phyloP scores from a whole-genome alignment of 305 asterid species.

The Solanum hybrid region DNA sequence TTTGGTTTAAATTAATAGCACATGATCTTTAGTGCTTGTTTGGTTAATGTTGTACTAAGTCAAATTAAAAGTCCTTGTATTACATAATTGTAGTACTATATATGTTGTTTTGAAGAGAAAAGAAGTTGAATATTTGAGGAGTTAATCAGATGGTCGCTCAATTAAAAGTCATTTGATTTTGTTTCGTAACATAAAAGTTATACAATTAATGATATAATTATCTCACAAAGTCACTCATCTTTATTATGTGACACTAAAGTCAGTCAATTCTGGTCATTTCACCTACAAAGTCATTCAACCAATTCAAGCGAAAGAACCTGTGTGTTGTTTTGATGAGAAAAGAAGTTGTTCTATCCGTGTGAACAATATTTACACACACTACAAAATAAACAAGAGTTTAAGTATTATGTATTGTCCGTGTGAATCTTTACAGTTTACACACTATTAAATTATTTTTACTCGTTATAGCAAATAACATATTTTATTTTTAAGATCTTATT shows the following conservation, averaged over 20 bases:
- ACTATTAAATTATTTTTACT: too few relatives aligned
- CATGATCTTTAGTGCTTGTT: neutral
- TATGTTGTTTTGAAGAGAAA: neutral
- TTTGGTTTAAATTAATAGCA: neutral
- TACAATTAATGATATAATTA: too few relatives aligned
- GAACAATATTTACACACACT: neutral
- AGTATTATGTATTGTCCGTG: neutral
- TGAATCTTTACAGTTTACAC: neutral
- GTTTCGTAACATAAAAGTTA: too few relatives aligned
- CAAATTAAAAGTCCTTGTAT: neutral
- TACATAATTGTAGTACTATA: neutral
- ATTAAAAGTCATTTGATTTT: neutral
- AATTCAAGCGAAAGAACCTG: neutral
- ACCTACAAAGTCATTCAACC: neutral
- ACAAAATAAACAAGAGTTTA: neutral
- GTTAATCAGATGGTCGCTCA: neutral
- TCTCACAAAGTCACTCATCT: neutral
- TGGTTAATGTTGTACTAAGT: neutral
- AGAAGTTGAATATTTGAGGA: neutral
- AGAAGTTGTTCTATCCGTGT: neutral
- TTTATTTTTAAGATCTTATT: neutral
- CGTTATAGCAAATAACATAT: too few relatives aligned
- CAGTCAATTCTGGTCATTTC: neutral
- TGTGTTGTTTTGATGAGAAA: neutral
- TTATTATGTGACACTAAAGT: neutral